Conservation (phyloP, 1,284 basidiomycete species). For the Xanthoconium separans region DNA sequence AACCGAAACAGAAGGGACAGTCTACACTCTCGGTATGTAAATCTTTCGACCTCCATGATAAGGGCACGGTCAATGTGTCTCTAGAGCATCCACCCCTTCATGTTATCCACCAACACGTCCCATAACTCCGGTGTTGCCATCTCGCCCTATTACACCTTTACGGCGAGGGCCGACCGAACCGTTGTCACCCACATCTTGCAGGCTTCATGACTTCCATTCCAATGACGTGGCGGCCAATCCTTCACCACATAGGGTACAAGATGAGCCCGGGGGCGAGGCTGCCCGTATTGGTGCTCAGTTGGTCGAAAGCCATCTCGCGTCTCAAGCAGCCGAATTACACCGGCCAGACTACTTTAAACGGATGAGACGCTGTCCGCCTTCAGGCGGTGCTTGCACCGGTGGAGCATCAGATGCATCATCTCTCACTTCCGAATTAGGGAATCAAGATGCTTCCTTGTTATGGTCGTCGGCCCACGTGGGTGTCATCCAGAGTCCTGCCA, state of each 20-base stretch:
- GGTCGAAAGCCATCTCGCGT: conserved; percentile 47
- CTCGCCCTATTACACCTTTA: conserved; percentile 13
- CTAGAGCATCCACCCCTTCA: conserved; percentile 17
- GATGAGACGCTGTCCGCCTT: conserved; percentile 42
- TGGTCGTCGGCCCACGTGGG: conserved; percentile 46
- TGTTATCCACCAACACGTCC: conserved; percentile 19
- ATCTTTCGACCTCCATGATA: background rate
- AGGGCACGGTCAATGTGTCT: background rate
- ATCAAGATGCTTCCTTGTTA: conserved; percentile 33
- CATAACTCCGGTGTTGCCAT: conserved; percentile 13
- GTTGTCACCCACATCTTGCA: conserved; percentile 2
- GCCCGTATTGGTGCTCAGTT: conserved; percentile 55
- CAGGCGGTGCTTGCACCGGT: background rate
- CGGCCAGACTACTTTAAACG: conserved; percentile 70
- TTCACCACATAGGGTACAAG: conserved; percentile 12
- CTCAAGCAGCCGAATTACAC: conserved; percentile 55
- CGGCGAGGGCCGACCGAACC: conserved; percentile 5
- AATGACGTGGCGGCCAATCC: background rate
- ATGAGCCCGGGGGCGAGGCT: conserved; percentile 51
- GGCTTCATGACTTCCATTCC: conserved; percentile 17
- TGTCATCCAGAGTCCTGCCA: conserved; percentile 63
- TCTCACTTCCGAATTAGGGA: conserved; percentile 11
- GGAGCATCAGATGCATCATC: background rate
- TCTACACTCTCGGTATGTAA: conserved; percentile 19
- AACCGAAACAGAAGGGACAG: conserved; percentile 1